Evolutionary conservation across 2,329 filamentous ascomycete genomes (phyloP).

Genomic region (Claviceps humidiphila): DNA sequence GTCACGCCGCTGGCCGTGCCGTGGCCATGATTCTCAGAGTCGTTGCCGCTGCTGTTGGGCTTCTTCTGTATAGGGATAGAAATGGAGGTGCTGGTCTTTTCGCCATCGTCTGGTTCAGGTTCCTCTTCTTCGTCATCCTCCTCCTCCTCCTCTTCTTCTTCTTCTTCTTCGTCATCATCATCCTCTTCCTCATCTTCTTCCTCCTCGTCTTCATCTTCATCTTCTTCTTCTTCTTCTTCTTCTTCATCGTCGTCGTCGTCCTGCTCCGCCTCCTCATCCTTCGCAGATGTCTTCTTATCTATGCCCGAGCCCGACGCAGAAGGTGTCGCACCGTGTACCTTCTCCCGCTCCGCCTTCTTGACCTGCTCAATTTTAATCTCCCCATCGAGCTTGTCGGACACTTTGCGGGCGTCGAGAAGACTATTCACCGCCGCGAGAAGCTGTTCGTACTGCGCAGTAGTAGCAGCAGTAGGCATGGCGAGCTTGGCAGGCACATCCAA

Average conservation of each 20-base stretch:
- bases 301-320: neutral
- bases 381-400: constrained; percentile 60
- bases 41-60: constrained; percentile 10
- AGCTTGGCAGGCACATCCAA: constrained; percentile 58
- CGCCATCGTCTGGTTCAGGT: constrained; percentile 7
- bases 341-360: constrained; percentile 41
- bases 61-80: neutral
- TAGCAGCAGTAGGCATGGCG: constrained; percentile 59
- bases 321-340: constrained; percentile 12
- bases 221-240: too few species aligned
- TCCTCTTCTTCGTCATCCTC: too few species aligned
- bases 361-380: constrained; percentile 51
- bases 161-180: too few species aligned
- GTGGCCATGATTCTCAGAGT: constrained; percentile 6
- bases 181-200: too few species aligned
- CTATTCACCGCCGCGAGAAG: constrained; percentile 54
- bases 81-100: neutral
- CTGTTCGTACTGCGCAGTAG: constrained; percentile 58
- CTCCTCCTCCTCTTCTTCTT: too few species aligned
- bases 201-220: too few species aligned
- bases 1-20: constrained; percentile 3
- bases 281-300: neutral
- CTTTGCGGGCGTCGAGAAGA: constrained; percentile 60
- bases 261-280: constrained; percentile 5
- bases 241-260: neutral